Evolutionary conservation across 2,329 filamentous ascomycete genomes (phyloP), one percentile per base, ranked within the genome.

Genomic region (Tolypocladium amazonense): DNA sequence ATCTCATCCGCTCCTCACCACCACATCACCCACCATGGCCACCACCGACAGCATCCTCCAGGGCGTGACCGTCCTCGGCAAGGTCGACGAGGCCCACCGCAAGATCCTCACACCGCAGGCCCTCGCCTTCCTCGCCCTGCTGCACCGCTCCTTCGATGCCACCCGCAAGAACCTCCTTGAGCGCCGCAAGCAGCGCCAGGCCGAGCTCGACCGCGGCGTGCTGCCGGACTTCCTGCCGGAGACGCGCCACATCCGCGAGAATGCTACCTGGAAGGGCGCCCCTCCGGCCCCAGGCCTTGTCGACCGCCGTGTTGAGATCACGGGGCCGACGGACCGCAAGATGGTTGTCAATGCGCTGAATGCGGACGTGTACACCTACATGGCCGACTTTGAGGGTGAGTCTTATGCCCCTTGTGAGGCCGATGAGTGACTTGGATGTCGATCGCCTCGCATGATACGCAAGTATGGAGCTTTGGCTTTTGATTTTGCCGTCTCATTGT

Each of bases 311-410:
- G 90, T 97, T 38, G 94, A 99, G 80, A 99, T 97, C 71, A 99
- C 94, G 6, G 94, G 94, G 11, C 94, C 94, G 1, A 97, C 92
- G 8, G 94, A 97, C 77, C 85, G 94, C 67, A 99, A 97, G 84
- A 99, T 99, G 94, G 92, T 97, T 56, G 90, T 97, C 64, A 99
- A 99, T 74, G 94, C 94, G 12, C 73, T 97, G 73, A 99, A 97
- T 76, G 88, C 93, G 54, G 85, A 97, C 70, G 94, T 97, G 30
- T 97, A 90, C 88, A 97, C 93, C 60, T 99, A 97, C 71, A 99
- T 99, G 94, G 94, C 94, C 56, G 94, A 99, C 76, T 96, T 99
- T 67, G 94, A 99, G 78, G 93, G 92, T 94, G 75, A 69, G 82
- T 73, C 23, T 58, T 23, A 3, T 56, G 47, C 59, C 47, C 47